Evolutionary conservation across 768 basidiomycete genomes (phyloP), one percentile per base, ranked within the genome.

Genomic region (Coprinopsis sp.): DNA sequence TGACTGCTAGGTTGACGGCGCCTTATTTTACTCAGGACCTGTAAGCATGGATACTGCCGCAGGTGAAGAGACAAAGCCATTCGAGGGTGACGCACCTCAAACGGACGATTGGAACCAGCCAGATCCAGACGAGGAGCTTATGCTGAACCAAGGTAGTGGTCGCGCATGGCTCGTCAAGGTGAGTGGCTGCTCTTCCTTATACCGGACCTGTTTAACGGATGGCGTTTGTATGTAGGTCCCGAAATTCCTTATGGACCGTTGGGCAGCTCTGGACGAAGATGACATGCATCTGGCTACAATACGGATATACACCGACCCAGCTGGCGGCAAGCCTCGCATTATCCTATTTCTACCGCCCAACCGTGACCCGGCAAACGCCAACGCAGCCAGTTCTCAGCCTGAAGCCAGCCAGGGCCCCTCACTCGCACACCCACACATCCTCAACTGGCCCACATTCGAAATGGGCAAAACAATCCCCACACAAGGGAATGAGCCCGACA

Each of bases 81-180:
- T 86, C 46, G 84, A 87, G 37, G 67, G 76, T 2, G 37, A 6
- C 12, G 77, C 80, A 21, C 64, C 54, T 11, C 63, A 58, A 8
- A 58, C 68, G 3, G 83, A 84, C 0, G 86, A 86, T 1, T 84
- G 82, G 37, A 52, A 69, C 1, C 81, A 79, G 59, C 87, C 84
- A 0, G 87, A 90, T 55, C 87, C 87, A 1, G 87, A 92, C 50
- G 88, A 91, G 61, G 75, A 81, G 37, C 71, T 92, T n/a, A 84
- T 88, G 76, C 67, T 89, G 28, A 79, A 86, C 61, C 76, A 81
- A 51, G 83, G 82, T 16, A 78, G 80, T 38, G 84, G 88, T 37
- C 69, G 80, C 51, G 84, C 90, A 14, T 93, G 89, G 90, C 71
- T 91, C 33, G 87, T 91, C 58, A 91, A 91, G 78, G 89, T 88